Base-by-base conservation (phyloP, 768 basidiomycete species). In the Hygrocybe coccinea region DNA sequence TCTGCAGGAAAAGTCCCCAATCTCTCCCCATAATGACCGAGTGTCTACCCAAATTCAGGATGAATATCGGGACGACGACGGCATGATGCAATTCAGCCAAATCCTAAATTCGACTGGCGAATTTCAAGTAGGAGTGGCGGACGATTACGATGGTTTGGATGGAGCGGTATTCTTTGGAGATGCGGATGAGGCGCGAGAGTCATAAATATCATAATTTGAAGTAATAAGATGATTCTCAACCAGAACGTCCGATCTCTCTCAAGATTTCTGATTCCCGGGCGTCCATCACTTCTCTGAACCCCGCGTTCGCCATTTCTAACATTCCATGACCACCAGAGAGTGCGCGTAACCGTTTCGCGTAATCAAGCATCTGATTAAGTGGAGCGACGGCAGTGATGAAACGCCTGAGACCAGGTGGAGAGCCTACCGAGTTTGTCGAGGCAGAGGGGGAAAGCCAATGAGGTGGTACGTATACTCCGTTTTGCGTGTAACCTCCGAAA, bases 311-410 rank as follows among this genome's bases (percentile, higher is more conserved):
- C 84, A 89, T 87, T 64, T 93, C 89, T 62, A 93, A 92, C 15
- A 76, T 65, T 11, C 90, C 91, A 65, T 90, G 83, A 3, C 91
- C 91, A 46, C 88, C 91, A 1, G 89, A 87, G 36, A 93, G 68
- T 1, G 91, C 86, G 15, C 91, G 85, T 50, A 94, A 68, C 14
- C 89, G 78, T 45, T 76, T 85, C 8, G 88, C 85, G 62, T 89
- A 94, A 67, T 92, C 86, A 17, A 93, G 73, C 80, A 91, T 86
- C 62, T 78, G 80, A 63, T 84, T 88, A n/a, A 94, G 77, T 2
- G 91, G 91, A 17, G 86, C 89, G 29, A 84, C 59, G 9, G 85
- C 90, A 56, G 81, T 70, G 22, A 94, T 73, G n/a, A 83, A 79
- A n/a, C 85, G 79, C 66, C 81, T 87, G 49, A 79, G 65, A 58